Conservation (phyloP, 768 basidiomycete species). For the Lentinula raphanica region DNA sequence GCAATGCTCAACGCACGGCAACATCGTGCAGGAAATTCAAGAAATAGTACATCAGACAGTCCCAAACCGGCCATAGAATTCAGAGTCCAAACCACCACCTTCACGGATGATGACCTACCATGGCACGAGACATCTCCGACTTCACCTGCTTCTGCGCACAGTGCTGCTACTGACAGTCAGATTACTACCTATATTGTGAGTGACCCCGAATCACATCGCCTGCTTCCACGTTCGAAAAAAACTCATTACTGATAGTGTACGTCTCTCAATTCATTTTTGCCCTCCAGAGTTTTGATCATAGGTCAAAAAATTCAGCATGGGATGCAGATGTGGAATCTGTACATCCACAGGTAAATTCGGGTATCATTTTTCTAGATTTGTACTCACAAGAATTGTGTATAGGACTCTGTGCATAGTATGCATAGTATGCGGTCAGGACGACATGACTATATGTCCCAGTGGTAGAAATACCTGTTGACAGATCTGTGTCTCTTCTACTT, state of each 20-base stretch:
- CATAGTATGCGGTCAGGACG: neutral
- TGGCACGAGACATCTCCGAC: neutral
- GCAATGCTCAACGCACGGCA: conserved; percentile 38
- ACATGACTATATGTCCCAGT: conserved; percentile 2
- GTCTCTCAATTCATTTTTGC: neutral
- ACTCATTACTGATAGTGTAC: neutral
- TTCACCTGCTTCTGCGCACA: neutral
- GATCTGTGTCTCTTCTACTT: no score
- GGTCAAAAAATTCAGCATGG: neutral
- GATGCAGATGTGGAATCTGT: neutral
- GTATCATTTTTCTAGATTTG: neutral
- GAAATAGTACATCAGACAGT: no score
- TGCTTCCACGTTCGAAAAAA: neutral
- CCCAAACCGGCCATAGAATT: neutral
- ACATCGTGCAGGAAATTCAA: conserved; percentile 3
- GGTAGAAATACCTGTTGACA: neutral
- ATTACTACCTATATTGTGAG: neutral
- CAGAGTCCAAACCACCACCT: neutral
- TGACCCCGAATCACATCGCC: neutral
- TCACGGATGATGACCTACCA: neutral
- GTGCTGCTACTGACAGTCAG: neutral
- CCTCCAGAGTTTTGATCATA: neutral
- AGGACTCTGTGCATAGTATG: neutral
- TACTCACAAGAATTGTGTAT: neutral
- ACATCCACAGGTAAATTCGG: neutral